Percentiles rank a stretch among this genome's conserved stretches.
phyloP scores from a whole-genome alignment of 179 eudicot species.

The Beta lomatogona region DNA sequence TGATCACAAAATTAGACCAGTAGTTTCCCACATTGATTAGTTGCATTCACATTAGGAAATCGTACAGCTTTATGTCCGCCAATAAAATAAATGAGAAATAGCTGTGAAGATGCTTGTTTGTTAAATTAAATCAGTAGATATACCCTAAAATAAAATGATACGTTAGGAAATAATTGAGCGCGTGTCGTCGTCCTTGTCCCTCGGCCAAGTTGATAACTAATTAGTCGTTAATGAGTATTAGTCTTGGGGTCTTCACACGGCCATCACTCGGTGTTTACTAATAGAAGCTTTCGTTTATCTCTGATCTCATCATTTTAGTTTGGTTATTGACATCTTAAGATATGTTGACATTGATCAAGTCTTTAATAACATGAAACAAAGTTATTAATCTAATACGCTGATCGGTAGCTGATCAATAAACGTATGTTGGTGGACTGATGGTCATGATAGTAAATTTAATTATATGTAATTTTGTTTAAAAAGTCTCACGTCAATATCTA shows the following conservation, averaged over 20 bases:
- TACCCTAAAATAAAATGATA: not conserved
- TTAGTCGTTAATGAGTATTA: not conserved
- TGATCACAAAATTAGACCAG: not conserved
- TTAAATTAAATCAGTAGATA: not conserved
- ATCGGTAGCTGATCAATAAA: too few relatives aligned
- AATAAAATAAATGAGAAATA: not conserved
- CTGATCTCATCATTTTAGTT: not conserved
- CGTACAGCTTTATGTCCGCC: not conserved
- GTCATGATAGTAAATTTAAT: too few relatives aligned
- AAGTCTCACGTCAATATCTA: not conserved
- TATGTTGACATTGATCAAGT: not conserved
- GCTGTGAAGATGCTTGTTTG: not conserved
- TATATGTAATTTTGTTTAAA: not conserved
- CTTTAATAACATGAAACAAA: too few relatives aligned
- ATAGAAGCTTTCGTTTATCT: not conserved
- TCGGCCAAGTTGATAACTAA: not conserved
- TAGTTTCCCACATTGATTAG: not conserved
- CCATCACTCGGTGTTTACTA: conserved; percentile 1
- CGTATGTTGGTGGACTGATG: too few relatives aligned
- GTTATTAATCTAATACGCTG: too few relatives aligned
- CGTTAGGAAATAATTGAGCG: not conserved
- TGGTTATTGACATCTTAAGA: not conserved
- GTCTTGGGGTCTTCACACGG: not conserved
- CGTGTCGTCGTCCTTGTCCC: not conserved
- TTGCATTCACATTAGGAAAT: not conserved